A percentile compares a stretch with the other conserved stretches of the same genome.
Evolutionary conservation across 768 basidiomycete species (phyloP).

Genomic region (Serpula lacrymans): DNA sequence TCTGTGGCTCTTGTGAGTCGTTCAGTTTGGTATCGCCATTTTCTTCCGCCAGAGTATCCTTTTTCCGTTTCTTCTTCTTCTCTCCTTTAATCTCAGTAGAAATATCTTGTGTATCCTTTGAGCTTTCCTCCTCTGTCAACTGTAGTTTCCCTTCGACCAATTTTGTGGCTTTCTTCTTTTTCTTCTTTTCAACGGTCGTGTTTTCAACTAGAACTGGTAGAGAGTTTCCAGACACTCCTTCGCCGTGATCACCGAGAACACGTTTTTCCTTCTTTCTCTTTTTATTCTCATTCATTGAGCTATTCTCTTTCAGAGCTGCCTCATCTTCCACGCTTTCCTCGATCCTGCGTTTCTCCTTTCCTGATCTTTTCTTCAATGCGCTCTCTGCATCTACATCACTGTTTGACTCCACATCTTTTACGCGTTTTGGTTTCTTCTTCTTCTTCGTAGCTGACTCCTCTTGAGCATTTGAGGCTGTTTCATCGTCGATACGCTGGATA

Average conservation of each 20-base stretch:
- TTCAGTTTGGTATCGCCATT: neutral
- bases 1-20: slow-evolving; percentile 8
- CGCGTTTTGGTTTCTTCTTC: slow-evolving; percentile 15
- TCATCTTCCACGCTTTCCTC: too few species aligned
- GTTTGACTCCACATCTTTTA: slow-evolving; percentile 1
- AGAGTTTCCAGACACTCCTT: too few species aligned
- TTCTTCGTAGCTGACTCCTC: too few species aligned
- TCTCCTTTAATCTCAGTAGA: neutral
- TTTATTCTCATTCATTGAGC: too few species aligned
- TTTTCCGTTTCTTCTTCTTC: slow-evolving; percentile 3
- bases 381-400: neutral
- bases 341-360: too few species aligned
- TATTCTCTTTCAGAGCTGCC: too few species aligned
- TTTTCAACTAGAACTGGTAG: too few species aligned
- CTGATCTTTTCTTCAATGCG: neutral
- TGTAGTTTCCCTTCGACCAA: slow-evolving; percentile 3
- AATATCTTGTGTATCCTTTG: slow-evolving; percentile 4
- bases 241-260: too few species aligned
- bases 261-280: too few species aligned
- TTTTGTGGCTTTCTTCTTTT: slow-evolving; percentile 10
- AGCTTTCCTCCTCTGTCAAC: neutral
- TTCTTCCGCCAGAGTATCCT: neutral
- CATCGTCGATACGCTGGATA: too few species aligned
- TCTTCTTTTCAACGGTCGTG: slow-evolving; percentile 4
- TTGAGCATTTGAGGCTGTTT: too few species aligned